These are phyloP conservation scores for Leucocoprinus leucothites DNA, from an alignment of 768 basidiomycete species.

Conservation along the genomic window DNA sequence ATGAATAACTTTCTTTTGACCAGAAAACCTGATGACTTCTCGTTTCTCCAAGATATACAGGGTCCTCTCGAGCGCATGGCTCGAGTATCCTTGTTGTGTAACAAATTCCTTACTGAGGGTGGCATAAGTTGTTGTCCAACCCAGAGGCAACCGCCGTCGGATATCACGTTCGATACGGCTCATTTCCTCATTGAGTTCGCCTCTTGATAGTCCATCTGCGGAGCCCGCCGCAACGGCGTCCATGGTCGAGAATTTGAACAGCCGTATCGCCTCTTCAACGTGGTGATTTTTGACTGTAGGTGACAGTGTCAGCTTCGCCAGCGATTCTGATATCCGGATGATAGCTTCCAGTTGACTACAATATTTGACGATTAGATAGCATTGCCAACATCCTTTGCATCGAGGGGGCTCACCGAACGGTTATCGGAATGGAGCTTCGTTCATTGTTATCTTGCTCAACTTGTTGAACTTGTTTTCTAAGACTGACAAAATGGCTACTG, in stretches of 20 bases:
- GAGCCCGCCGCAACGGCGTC: conserved; percentile 95
- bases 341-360: conserved; percentile 92
- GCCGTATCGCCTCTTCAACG: conserved; percentile 95
- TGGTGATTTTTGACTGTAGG: conserved; percentile 87
- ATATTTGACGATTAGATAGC: conserved; percentile 6
- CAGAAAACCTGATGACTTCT: conserved; percentile 89
- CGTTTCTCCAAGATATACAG: conserved; percentile 92
- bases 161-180: conserved; percentile 85
- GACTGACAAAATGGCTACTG: conserved; percentile 89
- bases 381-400: neutral
- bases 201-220: conserved; percentile 87
- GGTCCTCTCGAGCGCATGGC: conserved; percentile 88
- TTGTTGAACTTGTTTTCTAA: conserved; percentile 92
- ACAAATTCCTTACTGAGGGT: conserved; percentile 92
- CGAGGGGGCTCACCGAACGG: conserved; percentile 69
- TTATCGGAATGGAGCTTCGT: conserved; percentile 96
- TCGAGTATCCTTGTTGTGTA: conserved; percentile 85
- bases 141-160: conserved; percentile 78
- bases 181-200: conserved; percentile 94
- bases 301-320: conserved; percentile 91
- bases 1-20: conserved; percentile 41
- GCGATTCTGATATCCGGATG: conserved; percentile 95
- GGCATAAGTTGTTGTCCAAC: conserved; percentile 97
- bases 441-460: conserved; percentile 98
- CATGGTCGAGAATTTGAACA: conserved; percentile 99